Percentiles rank a stretch among this genome's conserved stretches.
These are phyloP conservation scores for Spatholobus suberectus DNA, from an alignment of 306 rosid species.

Conservation along the genomic window DNA sequence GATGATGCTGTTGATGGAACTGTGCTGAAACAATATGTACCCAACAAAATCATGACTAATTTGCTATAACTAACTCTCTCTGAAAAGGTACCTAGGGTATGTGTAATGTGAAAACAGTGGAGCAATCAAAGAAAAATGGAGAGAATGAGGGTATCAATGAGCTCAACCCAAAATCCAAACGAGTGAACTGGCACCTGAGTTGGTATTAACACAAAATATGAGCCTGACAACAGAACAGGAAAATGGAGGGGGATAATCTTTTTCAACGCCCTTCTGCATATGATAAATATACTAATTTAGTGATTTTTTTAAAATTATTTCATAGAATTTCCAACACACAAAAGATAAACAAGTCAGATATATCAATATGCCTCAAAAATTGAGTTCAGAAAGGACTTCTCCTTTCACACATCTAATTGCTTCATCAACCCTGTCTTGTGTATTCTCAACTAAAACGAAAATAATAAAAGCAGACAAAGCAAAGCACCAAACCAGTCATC, in stretches of 20 bases:
- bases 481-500: background rate
- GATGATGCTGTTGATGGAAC: background rate
- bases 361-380: conserved; percentile 61
- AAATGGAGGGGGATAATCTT: background rate
- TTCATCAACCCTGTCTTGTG: conserved; percentile 59
- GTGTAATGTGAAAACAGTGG: background rate
- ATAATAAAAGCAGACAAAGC: background rate
- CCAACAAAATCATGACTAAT: conserved; percentile 31
- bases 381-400: conserved; percentile 58
- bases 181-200: background rate
- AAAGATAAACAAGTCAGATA: conserved; percentile 47
- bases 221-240: background rate
- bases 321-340: background rate
- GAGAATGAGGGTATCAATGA: background rate
- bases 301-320: background rate
- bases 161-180: background rate
- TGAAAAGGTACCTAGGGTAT: background rate
- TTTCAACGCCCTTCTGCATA: background rate
- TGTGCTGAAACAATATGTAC: conserved; percentile 10
- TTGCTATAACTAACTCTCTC: background rate
- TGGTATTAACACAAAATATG: background rate
- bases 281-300: background rate
- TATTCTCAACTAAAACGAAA: background rate
- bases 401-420: conserved; percentile 80
- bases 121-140: background rate